Conservation (phyloP, 2,329 filamentous ascomycete genomes). For the Aspergillus amoenus region DNA sequence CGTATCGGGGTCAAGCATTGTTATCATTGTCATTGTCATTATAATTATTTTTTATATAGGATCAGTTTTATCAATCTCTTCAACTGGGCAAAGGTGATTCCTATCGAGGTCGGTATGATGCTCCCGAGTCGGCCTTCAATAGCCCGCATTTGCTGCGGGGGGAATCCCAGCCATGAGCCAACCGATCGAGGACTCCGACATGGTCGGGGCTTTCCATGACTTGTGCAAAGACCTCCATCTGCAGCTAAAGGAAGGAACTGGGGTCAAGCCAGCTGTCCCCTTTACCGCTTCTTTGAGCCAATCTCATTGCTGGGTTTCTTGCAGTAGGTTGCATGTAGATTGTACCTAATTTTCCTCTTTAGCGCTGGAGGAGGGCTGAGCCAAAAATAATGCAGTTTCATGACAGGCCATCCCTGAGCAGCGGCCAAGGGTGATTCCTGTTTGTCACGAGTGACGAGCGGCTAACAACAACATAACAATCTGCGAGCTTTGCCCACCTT, state of each 20-base stretch:
- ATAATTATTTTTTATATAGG: not conserved
- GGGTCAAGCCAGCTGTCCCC: slow-evolving; percentile 16
- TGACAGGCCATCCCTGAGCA: not conserved
- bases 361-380: slow-evolving; percentile 3
- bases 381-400: slow-evolving; percentile 6
- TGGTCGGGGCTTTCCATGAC: too few relatives aligned
- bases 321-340: slow-evolving; percentile 10
- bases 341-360: not conserved
- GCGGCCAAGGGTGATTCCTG: not conserved
- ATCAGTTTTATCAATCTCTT: not conserved
- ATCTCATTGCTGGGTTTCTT: slow-evolving; percentile 5
- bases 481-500: not conserved
- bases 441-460: not conserved
- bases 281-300: slow-evolving; percentile 20
- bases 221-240: not conserved
- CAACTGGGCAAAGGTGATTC: not conserved
- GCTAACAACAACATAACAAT: not conserved
- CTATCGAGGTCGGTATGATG: too few relatives aligned
- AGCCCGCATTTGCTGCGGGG: not conserved
- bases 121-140: too few relatives aligned
- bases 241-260: slow-evolving; percentile 9
- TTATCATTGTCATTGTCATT: too few relatives aligned
- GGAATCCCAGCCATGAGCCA: not conserved
- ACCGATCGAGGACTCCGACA: not conserved
- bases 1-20: slow-evolving; percentile 5